Evolutionary conservation across 164 flowering plant species (phyloP).

Genomic region (Echeveria elegans): DNA sequence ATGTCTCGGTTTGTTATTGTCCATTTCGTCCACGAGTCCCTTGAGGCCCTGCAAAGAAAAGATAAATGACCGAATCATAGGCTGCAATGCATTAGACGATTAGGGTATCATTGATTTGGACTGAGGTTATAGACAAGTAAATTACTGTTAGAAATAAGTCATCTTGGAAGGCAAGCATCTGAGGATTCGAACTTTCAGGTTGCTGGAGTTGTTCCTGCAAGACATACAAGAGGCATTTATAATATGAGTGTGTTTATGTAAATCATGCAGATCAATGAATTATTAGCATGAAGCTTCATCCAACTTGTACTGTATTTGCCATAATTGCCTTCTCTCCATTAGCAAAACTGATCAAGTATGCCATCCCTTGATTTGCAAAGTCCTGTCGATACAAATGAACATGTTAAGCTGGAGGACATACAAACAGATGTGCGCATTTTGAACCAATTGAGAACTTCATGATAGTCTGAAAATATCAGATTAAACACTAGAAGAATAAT

Average conservation of each 20-base stretch:
- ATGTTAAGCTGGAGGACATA: no score
- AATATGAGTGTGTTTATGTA: not conserved
- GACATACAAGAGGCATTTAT: not conserved
- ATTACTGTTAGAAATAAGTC: not conserved
- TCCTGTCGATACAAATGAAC: constrained; percentile 33
- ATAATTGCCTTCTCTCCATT: constrained; percentile 33
- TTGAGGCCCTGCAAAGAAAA: constrained; percentile 48
- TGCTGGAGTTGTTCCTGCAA: constrained; percentile 37
- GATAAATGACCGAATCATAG: not conserved
- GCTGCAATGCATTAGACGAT: not conserved
- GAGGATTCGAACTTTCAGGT: constrained; percentile 17
- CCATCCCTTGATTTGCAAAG: constrained; percentile 46
- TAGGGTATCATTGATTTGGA: not conserved
- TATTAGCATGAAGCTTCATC: constrained; percentile 5
- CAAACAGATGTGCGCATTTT: no score
- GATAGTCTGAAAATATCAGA: not conserved
- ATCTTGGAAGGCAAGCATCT: not conserved
- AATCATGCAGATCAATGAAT: not conserved
- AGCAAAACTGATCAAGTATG: constrained; percentile 45
- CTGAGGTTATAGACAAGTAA: not conserved
- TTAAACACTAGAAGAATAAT: not conserved
- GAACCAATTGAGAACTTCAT: not conserved
- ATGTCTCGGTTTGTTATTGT: constrained; percentile 11
- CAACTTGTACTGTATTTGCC: constrained; percentile 50
- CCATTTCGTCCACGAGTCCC: constrained; percentile 27